A percentile compares a stretch with the other conserved stretches of the same genome.
phyloP scores from a whole-genome alignment of 305 asterid species.

The Fraxinus velutina region DNA sequence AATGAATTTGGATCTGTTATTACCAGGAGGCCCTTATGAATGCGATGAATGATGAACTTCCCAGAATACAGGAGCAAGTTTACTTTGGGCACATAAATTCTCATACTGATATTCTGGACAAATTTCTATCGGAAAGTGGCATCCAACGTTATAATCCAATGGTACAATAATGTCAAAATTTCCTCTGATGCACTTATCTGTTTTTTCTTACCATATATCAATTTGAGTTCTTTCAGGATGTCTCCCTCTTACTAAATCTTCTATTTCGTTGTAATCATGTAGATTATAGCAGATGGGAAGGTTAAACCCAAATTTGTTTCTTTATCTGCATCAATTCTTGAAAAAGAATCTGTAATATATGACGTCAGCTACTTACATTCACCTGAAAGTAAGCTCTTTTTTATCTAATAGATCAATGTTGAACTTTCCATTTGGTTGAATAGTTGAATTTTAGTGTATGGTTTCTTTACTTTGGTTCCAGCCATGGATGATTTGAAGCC shows the following conservation, averaged over 20 bases:
- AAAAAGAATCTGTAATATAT: constrained; percentile 56
- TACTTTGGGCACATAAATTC: constrained; percentile 89
- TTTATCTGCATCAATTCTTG: constrained; percentile 58
- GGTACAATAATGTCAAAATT: constrained; percentile 42
- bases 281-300: constrained; percentile 90
- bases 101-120: constrained; percentile 81
- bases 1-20: constrained; percentile 29
- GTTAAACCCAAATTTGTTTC: constrained; percentile 79
- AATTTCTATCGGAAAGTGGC: constrained; percentile 81
- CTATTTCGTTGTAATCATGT: constrained; percentile 30
- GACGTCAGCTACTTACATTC: constrained; percentile 76
- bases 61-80: constrained; percentile 96
- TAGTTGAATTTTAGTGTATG: constrained; percentile 23
- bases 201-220: neutral
- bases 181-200: constrained; percentile 8
- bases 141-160: constrained; percentile 88
- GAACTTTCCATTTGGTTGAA: constrained; percentile 13
- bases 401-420: constrained; percentile 22
- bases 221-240: constrained; percentile 20
- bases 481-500: constrained; percentile 95
- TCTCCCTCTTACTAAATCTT: constrained; percentile 32
- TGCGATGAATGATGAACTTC: constrained; percentile 97
- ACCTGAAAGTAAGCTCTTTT: constrained; percentile 65
- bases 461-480: constrained; percentile 35
- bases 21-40: constrained; percentile 81